Conservation (phyloP, 179 eudicot species). For the Monotropa hypopitys region DNA sequence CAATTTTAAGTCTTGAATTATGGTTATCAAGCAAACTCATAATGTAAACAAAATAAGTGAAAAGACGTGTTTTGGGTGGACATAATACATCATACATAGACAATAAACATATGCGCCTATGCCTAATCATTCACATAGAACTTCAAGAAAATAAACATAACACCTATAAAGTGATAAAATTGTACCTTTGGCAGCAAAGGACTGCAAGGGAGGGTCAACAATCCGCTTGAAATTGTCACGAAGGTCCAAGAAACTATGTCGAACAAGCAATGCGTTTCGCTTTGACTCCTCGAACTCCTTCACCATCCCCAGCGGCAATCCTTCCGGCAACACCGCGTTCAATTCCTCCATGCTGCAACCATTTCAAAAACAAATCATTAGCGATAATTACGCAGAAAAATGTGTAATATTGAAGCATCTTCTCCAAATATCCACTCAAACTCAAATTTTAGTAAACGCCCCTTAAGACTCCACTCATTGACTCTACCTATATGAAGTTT, state of each 20-base stretch:
- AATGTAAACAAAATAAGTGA: too few relatives aligned
- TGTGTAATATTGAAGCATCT: neutral
- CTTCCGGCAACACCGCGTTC: conserved; percentile 58
- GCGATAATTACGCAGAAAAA: neutral
- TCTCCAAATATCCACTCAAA: neutral
- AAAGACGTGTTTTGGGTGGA: neutral
- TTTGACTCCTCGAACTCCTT: conserved; percentile 72
- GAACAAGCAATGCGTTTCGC: conserved; percentile 54
- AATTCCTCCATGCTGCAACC: conserved; percentile 42
- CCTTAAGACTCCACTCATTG: neutral
- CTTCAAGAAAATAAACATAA: neutral
- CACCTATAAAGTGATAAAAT: neutral
- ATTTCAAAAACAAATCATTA: neutral
- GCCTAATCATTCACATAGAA: neutral
- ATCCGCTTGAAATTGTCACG: conserved; percentile 80
- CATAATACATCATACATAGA: neutral
- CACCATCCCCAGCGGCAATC: conserved; percentile 64
- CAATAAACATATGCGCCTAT: neutral
- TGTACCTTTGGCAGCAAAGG: conserved; percentile 33
- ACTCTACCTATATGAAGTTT: neutral
- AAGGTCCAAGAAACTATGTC: conserved; percentile 70
- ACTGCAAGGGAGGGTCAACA: conserved; percentile 65
- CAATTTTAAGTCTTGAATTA: too few relatives aligned
- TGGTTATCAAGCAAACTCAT: too few relatives aligned
- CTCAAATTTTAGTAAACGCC: neutral